phyloP scores from a whole-genome alignment of 2,329 filamentous ascomycete species.

The Nigrograna mackinnonii region DNA sequence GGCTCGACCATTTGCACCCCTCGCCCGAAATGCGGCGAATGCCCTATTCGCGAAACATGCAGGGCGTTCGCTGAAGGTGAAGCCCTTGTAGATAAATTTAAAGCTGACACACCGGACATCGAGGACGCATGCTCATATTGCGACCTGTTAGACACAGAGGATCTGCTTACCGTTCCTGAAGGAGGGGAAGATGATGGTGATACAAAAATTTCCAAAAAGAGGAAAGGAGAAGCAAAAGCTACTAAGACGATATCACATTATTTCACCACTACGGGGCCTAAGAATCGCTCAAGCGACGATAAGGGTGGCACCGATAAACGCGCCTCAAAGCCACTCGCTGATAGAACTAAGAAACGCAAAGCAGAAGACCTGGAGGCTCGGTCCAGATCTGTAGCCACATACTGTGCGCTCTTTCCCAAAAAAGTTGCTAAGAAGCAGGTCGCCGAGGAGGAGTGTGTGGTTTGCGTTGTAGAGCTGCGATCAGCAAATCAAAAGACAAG shows the following conservation, averaged over 20 bases:
- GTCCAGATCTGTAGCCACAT: conserved; percentile 19
- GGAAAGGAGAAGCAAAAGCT: conserved; percentile 18
- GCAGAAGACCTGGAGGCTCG: conserved; percentile 5
- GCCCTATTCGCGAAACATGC: conserved; percentile 36
- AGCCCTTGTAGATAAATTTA: conserved; percentile 18
- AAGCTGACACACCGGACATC: conserved; percentile 21
- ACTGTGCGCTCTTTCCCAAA: conserved; percentile 40
- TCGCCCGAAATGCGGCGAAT: conserved; percentile 57
- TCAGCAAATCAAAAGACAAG: conserved; percentile 11
- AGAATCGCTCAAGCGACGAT: conserved; percentile 9
- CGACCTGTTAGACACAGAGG: conserved; percentile 32
- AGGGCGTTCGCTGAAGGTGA: conserved; percentile 36
- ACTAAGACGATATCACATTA: conserved; percentile 33
- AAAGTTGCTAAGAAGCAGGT: conserved; percentile 38
- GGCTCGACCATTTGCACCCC: conserved; percentile 66
- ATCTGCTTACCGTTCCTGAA: conserved; percentile 22
- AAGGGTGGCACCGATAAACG: conserved; percentile 9
- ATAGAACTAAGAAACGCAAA: conserved; percentile 28
- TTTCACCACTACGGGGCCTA: conserved; percentile 25
- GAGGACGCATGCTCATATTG: conserved; percentile 36
- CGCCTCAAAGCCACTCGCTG: not conserved
- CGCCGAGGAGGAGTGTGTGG: conserved; percentile 34
- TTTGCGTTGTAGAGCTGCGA: conserved; percentile 31
- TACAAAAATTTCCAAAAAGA: conserved; percentile 19
- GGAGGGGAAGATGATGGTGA: conserved; percentile 17